phyloP scores from a whole-genome alignment of 176 grass and related monocot species.

The Melocanna baccifera region DNA sequence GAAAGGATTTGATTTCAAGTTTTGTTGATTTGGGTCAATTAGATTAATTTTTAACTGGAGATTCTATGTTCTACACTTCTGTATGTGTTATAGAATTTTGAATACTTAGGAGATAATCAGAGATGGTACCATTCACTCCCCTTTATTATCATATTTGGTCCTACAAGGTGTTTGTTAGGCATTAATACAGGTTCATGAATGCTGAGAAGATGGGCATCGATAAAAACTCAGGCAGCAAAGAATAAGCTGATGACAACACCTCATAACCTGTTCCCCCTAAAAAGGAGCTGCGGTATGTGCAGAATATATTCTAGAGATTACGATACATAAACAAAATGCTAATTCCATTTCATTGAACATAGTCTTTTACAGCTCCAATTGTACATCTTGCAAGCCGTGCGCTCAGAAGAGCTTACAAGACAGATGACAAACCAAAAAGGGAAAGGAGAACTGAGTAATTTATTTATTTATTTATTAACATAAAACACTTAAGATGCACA shows the following conservation, averaged over 20 bases:
- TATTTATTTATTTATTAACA: constrained; percentile 30
- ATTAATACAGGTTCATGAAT: background rate
- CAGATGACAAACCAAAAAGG: background rate
- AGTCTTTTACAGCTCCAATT: background rate
- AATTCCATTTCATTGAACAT: background rate
- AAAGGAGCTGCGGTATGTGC: background rate
- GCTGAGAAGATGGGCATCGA: background rate
- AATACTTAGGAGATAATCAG: too few relatives aligned
- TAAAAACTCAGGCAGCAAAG: background rate
- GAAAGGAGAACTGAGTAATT: background rate
- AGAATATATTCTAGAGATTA: background rate
- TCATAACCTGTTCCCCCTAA: background rate
- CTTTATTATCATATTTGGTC: too few relatives aligned
- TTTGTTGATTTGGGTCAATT: too few relatives aligned
- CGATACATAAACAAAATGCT: constrained; percentile 13
- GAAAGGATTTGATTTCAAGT: too few relatives aligned
- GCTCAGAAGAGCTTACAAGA: background rate
- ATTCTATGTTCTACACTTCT: too few relatives aligned
- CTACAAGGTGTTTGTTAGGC: background rate
- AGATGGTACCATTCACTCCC: too few relatives aligned
- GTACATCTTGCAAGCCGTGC: background rate
- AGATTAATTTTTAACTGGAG: too few relatives aligned
- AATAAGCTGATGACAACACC: background rate
- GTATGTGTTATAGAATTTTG: too few relatives aligned
- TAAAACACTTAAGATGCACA: background rate